Percentiles rank a stretch among this genome's conserved stretches.
Evolutionary conservation across 306 rosid genomes (phyloP).

Genomic region (Arachis hypogaea): DNA sequence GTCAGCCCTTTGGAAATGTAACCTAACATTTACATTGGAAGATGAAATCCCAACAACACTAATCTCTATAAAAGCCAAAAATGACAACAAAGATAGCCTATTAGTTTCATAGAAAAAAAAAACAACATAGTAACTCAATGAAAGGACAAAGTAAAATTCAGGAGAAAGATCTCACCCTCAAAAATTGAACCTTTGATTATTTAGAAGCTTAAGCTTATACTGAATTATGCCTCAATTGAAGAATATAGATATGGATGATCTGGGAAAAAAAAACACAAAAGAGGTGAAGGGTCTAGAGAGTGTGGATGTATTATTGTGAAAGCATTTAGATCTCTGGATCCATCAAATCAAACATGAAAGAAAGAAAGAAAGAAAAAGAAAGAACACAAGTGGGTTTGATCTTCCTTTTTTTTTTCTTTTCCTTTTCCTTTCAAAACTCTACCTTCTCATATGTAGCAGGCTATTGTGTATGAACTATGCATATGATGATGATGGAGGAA

Average conservation of each 20-base stretch:
- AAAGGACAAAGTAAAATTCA: not conserved
- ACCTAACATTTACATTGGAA: constrained; percentile 55
- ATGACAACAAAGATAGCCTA: constrained; percentile 35
- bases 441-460: not conserved
- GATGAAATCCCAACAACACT: constrained; percentile 32
- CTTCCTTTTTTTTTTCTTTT: not conserved
- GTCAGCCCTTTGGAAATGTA: constrained; percentile 51
- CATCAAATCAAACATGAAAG: constrained; percentile 39
- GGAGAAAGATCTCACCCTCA: constrained; percentile 55
- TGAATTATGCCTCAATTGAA: constrained; percentile 26
- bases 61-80: constrained; percentile 36
- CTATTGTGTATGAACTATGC: not conserved
- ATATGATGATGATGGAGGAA: constrained; percentile 26
- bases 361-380: constrained; percentile 8
- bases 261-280: constrained; percentile 9
- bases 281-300: constrained; percentile 23
- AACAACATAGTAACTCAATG: constrained; percentile 7
- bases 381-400: constrained; percentile 33
- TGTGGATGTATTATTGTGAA: constrained; percentile 6
- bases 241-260: constrained; percentile 49
- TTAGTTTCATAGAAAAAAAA: not conserved
- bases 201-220: constrained; percentile 16
- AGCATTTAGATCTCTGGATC: constrained; percentile 73
- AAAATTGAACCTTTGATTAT: constrained; percentile 39
- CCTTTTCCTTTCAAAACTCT: not conserved